Conservation (phyloP, 768 basidiomycete species). For the Termitomyces sp. region DNA sequence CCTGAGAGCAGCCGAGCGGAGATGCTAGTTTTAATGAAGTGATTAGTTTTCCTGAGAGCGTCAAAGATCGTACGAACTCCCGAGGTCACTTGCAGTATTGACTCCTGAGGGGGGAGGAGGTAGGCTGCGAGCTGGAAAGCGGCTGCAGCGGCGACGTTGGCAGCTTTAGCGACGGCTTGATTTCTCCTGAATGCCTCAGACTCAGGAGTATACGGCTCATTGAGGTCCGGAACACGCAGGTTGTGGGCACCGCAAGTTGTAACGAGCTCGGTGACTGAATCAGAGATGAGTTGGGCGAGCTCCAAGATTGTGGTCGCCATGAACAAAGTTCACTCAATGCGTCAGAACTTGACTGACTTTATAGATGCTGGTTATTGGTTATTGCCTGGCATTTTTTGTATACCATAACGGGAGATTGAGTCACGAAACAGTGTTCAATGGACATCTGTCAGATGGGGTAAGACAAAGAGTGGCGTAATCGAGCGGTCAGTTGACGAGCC, state of each 20-base stretch:
- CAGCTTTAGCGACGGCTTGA: conserved; percentile 22
- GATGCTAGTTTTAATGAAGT: conserved; percentile 10
- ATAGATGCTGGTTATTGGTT: not conserved
- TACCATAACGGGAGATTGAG: not conserved
- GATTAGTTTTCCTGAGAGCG: not conserved
- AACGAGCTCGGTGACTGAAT: conserved; percentile 18
- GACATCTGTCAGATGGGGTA: not conserved
- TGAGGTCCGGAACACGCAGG: conserved; percentile 19
- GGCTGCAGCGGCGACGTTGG: conserved; percentile 24
- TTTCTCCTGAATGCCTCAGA: conserved; percentile 23
- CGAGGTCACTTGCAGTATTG: conserved; percentile 14
- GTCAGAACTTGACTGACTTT: not conserved
- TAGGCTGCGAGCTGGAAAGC: conserved; percentile 26
- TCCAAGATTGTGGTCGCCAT: conserved; percentile 8
- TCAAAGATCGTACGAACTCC: conserved; percentile 15
- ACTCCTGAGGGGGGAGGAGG: conserved; percentile 20
- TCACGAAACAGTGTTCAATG: not conserved
- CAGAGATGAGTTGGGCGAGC: conserved; percentile 14
- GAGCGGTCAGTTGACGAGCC: not conserved
- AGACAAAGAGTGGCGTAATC: not conserved
- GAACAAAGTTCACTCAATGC: not conserved
- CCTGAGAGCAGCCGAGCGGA: conserved; percentile 19
- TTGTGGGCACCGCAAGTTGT: conserved; percentile 13
- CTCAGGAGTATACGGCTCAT: conserved; percentile 16
- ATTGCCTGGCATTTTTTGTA: no score